phyloP scores from a whole-genome alignment of 225 moss, liverwort and hornwort genomes.

The Straminergon stramineum region DNA sequence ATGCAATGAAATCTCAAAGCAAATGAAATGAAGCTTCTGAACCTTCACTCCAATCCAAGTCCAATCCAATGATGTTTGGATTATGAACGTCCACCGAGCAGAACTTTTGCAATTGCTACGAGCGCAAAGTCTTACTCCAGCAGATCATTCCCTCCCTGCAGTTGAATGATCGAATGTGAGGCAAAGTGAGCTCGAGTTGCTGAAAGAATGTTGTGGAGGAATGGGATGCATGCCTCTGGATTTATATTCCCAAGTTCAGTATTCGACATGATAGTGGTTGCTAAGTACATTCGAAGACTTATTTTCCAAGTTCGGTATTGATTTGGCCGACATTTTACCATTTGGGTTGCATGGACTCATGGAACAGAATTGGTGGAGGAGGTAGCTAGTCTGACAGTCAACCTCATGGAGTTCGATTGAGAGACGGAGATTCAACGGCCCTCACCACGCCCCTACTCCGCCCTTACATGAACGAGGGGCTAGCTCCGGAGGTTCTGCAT shows the following conservation, averaged over 20 bases:
- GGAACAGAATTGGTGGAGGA: background rate
- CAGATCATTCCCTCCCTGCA: background rate
- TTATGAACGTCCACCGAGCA: background rate
- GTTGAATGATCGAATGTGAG: background rate
- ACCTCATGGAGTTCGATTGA: too few relatives aligned
- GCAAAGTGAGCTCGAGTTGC: background rate
- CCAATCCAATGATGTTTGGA: too few relatives aligned
- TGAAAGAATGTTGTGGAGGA: background rate
- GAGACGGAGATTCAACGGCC: background rate
- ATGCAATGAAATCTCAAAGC: background rate
- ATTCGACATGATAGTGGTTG: background rate
- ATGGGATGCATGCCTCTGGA: background rate
- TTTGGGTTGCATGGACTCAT: background rate
- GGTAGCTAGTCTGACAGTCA: background rate
- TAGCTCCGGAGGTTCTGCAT: background rate
- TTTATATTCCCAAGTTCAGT: background rate
- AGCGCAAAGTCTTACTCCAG: background rate
- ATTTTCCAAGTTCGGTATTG: background rate
- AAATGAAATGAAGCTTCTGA: background rate
- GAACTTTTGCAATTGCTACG: background rate
- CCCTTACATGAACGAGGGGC: background rate
- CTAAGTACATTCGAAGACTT: background rate
- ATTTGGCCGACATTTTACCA: background rate
- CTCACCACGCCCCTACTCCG: background rate
- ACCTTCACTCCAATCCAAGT: background rate